Evolutionary conservation across 1,139 yeast species (phyloP), one percentile per base, ranked within the genome.

Genomic region (Pneumocystis wakefieldiae): DNA sequence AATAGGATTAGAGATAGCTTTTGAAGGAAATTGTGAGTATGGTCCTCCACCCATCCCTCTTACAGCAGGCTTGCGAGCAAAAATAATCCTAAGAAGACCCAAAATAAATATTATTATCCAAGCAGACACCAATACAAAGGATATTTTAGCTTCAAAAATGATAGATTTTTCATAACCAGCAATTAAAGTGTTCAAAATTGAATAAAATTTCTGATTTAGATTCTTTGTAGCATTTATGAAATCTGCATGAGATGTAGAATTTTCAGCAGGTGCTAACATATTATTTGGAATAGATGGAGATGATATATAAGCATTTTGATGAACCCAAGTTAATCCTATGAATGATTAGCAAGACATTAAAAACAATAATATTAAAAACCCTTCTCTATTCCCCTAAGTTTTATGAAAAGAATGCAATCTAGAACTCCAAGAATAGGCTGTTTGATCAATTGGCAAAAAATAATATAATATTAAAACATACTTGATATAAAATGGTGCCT

Each of bases 381-480:
- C 32, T 78, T 71, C 68, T 87, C 87, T 0, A 90, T 76, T 41
- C 79, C 78, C 3, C 78, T 77, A 6, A 91, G 72, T 71, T 91
- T 92, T 63, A 85, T 77, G 15, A 90, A 94, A 57, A 92, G 76
- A 0, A 87, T 82, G 74, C 98, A 92, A 62, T 84, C 83, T 5
- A 90, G 86, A 0, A 90, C 83, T 75, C 80, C 69, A 15, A 72
- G 65, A 12, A 91, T 78, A 0, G 95, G 87, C 41, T 60, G 32
- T 24, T 12, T 32, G 0, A 38, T 10, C 17, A 7, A 28, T 35
- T 29, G 17, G 48, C 41, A 32, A 63, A 17, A n/a, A 59, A 37
- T 12, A 38, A 38, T 24, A 24, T 19, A 59, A 35, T 64, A 57
- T 36, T 58, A 71, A 71, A 8, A 48, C n/a, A 17, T 57, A 57